Evolutionary conservation across 805 yeast species (phyloP).

Genomic region (Starmerella bombi): DNA sequence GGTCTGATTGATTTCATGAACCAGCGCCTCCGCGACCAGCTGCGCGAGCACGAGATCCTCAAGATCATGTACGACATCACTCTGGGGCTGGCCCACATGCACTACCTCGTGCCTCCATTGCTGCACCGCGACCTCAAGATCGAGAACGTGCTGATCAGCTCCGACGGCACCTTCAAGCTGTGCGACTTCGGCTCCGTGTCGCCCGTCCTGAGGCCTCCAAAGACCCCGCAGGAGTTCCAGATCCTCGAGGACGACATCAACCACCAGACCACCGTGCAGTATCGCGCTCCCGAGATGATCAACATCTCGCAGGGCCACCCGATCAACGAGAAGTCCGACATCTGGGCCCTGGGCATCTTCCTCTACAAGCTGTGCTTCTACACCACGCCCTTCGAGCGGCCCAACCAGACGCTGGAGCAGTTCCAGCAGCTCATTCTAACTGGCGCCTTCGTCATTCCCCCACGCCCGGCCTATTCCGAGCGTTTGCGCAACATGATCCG

Average conservation of each 20-base stretch:
- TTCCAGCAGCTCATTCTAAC: conserved; percentile 69
- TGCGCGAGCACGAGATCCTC: conserved; percentile 62
- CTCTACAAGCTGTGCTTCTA: conserved; percentile 81
- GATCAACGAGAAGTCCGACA: conserved; percentile 82
- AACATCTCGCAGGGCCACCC: conserved; percentile 73
- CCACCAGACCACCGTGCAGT: conserved; percentile 90
- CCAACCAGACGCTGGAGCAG: conserved; percentile 33
- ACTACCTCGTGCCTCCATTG: conserved; percentile 47
- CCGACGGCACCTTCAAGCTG: conserved; percentile 61
- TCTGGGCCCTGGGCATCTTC: conserved; percentile 94
- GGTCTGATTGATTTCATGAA: conserved; percentile 81
- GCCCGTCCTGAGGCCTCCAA: conserved; percentile 58
- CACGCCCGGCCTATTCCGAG: conserved; percentile 53
- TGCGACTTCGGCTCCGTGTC: conserved; percentile 92
- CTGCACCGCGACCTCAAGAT: conserved; percentile 90
- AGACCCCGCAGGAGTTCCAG: conserved; percentile 58
- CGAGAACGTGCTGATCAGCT: conserved; percentile 70
- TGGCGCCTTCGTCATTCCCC: conserved; percentile 67
- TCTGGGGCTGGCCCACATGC: conserved; percentile 75
- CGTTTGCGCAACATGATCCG: conserved; percentile 62
- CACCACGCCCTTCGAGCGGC: conserved; percentile 82
- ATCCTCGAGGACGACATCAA: conserved; percentile 71
- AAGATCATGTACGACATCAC: conserved; percentile 74
- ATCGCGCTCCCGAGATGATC: conserved; percentile 91
- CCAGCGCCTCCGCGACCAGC: conserved; percentile 61